A percentile compares a stretch with the other conserved stretches of the same genome.
Conservation (phyloP, 352 stramenopile species). For the Pythium monospermum region DNA sequence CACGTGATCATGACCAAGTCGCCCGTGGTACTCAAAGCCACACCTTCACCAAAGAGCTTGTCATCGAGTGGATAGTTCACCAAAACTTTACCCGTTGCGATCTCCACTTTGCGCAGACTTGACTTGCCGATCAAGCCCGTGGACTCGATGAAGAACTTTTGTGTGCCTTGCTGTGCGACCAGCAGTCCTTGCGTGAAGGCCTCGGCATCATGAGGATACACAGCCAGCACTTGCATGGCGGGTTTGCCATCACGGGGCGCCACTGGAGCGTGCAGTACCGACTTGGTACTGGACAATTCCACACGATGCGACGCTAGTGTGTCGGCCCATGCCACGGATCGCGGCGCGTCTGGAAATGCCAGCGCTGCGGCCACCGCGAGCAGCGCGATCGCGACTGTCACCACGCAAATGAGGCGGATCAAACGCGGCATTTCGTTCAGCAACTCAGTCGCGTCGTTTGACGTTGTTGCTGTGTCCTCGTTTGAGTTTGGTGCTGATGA, state of each 20-base stretch:
- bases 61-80: conserved; percentile 44
- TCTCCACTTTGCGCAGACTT: conserved; percentile 82
- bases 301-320: not conserved
- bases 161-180: conserved; percentile 36
- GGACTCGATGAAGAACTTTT: conserved; percentile 90
- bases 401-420: conserved; percentile 5
- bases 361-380: conserved; percentile 3
- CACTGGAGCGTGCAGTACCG: not conserved
- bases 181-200: conserved; percentile 88
- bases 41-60: conserved; percentile 90
- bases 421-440: conserved; percentile 2
- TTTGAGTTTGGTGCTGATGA: not conserved
- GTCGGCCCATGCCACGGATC: not conserved
- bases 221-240: conserved; percentile 52
- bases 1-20: conserved; percentile 91
- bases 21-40: conserved; percentile 62
- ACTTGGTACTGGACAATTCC: conserved; percentile 8
- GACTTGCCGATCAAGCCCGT: conserved; percentile 88
- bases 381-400: conserved; percentile 5
- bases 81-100: conserved; percentile 76
- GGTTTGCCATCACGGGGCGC: conserved; percentile 2
- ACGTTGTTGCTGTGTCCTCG: not conserved
- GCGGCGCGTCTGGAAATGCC: conserved; percentile 4
- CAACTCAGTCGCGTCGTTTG: not conserved
- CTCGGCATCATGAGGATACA: conserved; percentile 71